Evolutionary conservation across 2,329 filamentous ascomycete species (phyloP), one percentile per base, ranked within the genome.

Genomic region (Neonectria hederae): DNA sequence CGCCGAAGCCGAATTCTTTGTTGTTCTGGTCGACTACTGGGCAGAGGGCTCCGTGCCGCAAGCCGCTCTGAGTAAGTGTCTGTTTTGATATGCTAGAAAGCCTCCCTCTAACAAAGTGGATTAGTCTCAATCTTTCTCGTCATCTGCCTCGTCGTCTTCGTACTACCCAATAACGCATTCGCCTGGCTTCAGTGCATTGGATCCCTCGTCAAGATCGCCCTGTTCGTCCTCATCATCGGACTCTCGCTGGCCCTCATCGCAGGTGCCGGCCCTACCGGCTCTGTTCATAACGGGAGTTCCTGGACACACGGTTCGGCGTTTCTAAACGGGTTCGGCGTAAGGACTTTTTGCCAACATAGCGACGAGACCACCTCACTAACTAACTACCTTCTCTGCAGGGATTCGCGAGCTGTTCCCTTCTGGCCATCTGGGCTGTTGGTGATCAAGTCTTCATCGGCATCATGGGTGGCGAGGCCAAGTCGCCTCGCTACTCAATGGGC

Each of bases 391-490:
- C 1, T 38, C n/a, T 21, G n/a, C 40, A 70, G 67, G 67, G 68
- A 22, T 70, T 70, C 3, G 68, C 68, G 5, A 70, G 59, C 21
- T 65, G 54, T 17, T 63, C 68, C 2, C 40, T 70, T n/a, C 46
- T 70, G 3, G 68, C 68, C 2, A 63, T 48, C 8, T 70, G 68
- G 68, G 68, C 68, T 0, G 68, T 70, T 1, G 66, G 68, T 0
- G 68, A 70, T 4, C 68, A 70, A 32, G 68, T 70, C 10, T 70
- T 70, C 6, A 68, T 70, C 30, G 68, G 68, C 14, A 66, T 70
- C 30, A 68, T 70, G 63, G 68, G 66, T 5, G 68, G 68, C 3
- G 68, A 70, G 46, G 65, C 65, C 0, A 46, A 68, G 38, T 63
- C 54, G 21, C 68, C 68, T 2, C 59, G 68, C 13, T 63, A 59